A percentile compares a stretch with the other conserved stretches of the same genome.
phyloP scores from a whole-genome alignment of 257 asterid genomes.

The Solanum chmielewskii region DNA sequence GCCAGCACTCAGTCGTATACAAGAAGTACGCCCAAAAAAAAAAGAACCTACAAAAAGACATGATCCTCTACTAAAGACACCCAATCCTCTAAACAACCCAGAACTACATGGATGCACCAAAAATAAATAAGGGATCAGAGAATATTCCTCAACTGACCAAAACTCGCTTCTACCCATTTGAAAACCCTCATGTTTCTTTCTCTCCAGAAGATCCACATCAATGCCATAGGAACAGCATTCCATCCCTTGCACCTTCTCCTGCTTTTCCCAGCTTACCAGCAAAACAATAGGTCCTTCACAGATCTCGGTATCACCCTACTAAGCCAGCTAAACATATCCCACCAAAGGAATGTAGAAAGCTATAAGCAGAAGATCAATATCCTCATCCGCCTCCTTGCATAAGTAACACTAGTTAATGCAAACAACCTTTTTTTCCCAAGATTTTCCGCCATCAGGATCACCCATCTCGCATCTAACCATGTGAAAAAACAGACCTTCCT shows the following conservation, averaged over 20 bases:
- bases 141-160: neutral
- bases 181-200: neutral
- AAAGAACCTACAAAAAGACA: neutral
- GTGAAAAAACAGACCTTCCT: neutral
- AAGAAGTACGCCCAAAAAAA: neutral
- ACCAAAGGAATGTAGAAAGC: neutral
- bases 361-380: neutral
- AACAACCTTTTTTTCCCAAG: neutral
- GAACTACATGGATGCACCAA: neutral
- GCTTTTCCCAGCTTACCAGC: neutral
- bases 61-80: neutral
- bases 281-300: neutral
- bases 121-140: neutral
- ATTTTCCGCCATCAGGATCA: neutral
- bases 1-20: neutral
- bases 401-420: neutral
- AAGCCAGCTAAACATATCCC: neutral
- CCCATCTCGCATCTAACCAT: neutral
- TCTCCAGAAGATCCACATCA: neutral
- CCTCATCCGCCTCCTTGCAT: neutral
- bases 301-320: neutral
- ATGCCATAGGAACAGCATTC: neutral
- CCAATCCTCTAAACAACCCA: neutral
- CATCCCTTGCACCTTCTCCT: neutral
- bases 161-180: neutral